A percentile compares a stretch with the other conserved stretches of the same genome.
These are phyloP conservation scores for Fusarium begoniae DNA, from an alignment of 2,329 filamentous ascomycete species.

Conservation along the genomic window DNA sequence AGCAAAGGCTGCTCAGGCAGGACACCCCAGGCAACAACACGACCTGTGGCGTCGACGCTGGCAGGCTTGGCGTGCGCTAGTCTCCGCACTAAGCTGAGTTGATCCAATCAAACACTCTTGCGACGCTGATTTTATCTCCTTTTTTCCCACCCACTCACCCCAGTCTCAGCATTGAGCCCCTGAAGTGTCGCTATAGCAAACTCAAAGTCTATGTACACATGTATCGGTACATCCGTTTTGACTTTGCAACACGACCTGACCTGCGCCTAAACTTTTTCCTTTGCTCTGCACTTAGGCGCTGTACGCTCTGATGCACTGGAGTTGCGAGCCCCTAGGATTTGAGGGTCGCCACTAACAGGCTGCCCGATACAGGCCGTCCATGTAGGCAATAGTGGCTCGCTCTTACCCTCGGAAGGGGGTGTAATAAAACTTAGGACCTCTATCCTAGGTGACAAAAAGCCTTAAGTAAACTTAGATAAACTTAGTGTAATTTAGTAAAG, in stretches of 20 bases:
- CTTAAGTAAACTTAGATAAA: no score
- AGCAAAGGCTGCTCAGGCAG: constrained; percentile 48
- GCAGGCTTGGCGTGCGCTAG: constrained; percentile 51
- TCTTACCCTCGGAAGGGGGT: no score
- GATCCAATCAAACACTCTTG: constrained; percentile 51
- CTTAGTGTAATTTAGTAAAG: no score
- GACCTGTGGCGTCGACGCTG: constrained; percentile 55
- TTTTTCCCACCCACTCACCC: constrained; percentile 46
- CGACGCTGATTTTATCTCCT: constrained; percentile 52
- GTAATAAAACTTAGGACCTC: no score
- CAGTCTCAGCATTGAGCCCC: constrained; percentile 48
- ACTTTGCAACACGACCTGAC: constrained; percentile 16
- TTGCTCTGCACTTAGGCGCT: not conserved
- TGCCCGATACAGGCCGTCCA: constrained; percentile 6
- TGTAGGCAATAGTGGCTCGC: not conserved
- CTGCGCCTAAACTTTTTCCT: not conserved
- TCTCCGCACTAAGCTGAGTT: constrained; percentile 45
- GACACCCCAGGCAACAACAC: constrained; percentile 56
- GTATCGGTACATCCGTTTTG: constrained; percentile 2
- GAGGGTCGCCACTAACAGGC: constrained; percentile 35
- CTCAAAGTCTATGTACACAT: constrained; percentile 35
- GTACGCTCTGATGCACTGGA: constrained; percentile 1
- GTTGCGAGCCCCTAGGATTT: constrained; percentile 14
- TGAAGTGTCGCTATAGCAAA: constrained; percentile 52
- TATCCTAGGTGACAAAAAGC: no score